These are phyloP conservation scores for Botrytis byssoidea DNA, from an alignment of 2,329 filamentous ascomycete species.

Conservation along the genomic window DNA sequence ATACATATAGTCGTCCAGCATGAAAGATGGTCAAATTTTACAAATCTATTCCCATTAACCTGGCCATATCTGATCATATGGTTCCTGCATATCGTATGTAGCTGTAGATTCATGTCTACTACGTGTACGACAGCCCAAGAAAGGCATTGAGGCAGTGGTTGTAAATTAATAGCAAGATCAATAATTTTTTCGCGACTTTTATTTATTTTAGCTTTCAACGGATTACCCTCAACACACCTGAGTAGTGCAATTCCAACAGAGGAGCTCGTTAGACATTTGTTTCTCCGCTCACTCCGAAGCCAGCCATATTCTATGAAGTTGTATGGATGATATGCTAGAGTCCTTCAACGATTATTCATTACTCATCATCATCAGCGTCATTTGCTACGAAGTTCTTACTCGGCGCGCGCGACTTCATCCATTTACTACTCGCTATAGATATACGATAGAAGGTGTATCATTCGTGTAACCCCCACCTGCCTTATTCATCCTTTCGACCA, in stretches of 20 bases:
- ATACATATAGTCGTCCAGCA: background rate
- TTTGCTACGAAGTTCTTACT: background rate
- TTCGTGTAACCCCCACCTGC: conserved; percentile 2
- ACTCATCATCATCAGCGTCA: background rate
- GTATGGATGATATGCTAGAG: background rate
- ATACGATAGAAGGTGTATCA: background rate
- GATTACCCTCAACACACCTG: background rate
- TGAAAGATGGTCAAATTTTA: conserved; percentile 1
- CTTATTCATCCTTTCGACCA: background rate
- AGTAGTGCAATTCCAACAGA: background rate
- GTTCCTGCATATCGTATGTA: conserved; percentile 12
- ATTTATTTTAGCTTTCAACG: background rate
- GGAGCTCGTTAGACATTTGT: background rate
- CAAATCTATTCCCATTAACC: background rate
- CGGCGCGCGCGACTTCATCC: background rate
- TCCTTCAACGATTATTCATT: background rate
- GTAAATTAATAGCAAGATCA: background rate
- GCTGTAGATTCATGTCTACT: background rate
- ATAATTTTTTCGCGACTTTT: background rate
- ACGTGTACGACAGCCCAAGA: background rate
- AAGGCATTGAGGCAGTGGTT: too few relatives aligned
- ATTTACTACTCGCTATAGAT: background rate
- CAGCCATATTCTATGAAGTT: background rate
- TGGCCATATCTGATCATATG: conserved; percentile 13
- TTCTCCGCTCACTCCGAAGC: background rate